Conservation (phyloP, 495 filamentous ascomycete genomes). For the Barbatosphaeria neglecta region DNA sequence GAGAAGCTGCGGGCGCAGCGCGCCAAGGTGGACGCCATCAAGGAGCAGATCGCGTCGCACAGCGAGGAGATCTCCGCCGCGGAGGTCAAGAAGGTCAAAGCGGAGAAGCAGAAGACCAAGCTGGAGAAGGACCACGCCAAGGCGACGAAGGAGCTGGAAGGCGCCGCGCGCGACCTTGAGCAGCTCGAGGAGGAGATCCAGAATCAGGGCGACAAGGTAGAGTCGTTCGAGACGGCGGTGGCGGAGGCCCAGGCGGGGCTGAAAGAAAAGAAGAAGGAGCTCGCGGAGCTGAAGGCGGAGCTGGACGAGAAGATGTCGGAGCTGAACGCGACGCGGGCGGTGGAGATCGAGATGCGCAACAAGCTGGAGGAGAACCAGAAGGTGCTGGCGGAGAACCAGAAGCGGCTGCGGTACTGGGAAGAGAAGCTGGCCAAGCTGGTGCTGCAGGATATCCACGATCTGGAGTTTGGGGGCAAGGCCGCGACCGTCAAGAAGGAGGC, state of each 20-base stretch:
- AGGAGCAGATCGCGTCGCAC: constrained; percentile 71
- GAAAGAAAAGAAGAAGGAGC: constrained; percentile 66
- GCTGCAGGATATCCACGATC: constrained; percentile 67
- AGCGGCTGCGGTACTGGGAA: constrained; percentile 71
- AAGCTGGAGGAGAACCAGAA: constrained; percentile 95
- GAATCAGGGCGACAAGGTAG: constrained; percentile 62
- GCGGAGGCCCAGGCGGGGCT: constrained; percentile 80
- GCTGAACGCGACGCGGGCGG: constrained; percentile 77
- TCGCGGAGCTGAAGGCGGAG: constrained; percentile 68
- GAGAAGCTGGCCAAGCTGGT: constrained; percentile 74
- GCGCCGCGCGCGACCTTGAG: constrained; percentile 57
- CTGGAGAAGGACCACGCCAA: constrained; percentile 68
- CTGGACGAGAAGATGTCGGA: constrained; percentile 78
- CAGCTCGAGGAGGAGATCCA: constrained; percentile 63
- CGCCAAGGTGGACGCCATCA: constrained; percentile 83
- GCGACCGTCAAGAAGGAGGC: not conserved
- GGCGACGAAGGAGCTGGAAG: constrained; percentile 64
- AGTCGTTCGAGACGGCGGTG: constrained; percentile 58
- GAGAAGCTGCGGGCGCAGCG: constrained; percentile 84
- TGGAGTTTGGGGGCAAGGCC: constrained; percentile 20
- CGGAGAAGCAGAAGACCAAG: constrained; percentile 83
- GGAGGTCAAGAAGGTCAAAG: constrained; percentile 76
- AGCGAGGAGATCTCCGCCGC: constrained; percentile 72
- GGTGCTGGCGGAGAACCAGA: constrained; percentile 73
- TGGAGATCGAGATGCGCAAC: constrained; percentile 97